A percentile compares a stretch with the other conserved stretches of the same genome.
Evolutionary conservation across 208 protist species (phyloP).

Genomic region (Acanthamoeba divionensis): DNA sequence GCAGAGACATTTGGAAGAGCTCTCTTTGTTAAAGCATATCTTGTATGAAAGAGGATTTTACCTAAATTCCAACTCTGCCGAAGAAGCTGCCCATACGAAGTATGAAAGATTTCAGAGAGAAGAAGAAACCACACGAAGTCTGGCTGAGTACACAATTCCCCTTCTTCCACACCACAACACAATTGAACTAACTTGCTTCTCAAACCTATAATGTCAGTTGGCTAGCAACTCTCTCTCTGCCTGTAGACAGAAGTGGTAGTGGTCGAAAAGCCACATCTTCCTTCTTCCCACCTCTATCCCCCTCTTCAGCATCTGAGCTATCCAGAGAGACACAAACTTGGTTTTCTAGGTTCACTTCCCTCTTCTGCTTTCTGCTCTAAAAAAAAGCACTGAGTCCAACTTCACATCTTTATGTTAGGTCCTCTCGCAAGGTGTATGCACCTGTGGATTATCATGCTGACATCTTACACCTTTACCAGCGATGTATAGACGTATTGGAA

Average conservation of each 20-base stretch:
- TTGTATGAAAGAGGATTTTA: constrained; percentile 45
- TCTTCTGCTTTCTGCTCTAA: not conserved
- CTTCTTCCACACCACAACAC: no score
- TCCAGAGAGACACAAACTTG: not conserved
- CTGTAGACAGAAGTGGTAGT: no score
- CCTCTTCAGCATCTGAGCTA: constrained; percentile 1
- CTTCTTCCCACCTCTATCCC: not conserved
- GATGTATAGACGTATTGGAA: constrained; percentile 47
- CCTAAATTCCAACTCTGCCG: not conserved
- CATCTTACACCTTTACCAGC: constrained; percentile 31
- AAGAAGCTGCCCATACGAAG: not conserved
- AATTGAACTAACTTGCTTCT: no score
- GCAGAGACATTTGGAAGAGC: constrained; percentile 43
- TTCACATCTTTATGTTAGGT: not conserved
- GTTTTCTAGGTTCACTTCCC: not conserved
- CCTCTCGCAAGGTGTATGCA: constrained; percentile 27
- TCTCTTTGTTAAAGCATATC: constrained; percentile 52
- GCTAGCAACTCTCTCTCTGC: no score
- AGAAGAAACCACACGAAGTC: constrained; percentile 15
- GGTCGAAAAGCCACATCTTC: no score
- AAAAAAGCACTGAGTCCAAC: not conserved
- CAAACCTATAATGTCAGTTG: no score
- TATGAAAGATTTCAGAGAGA: not conserved
- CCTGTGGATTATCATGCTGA: constrained; percentile 50
- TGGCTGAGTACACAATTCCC: not conserved